phyloP scores from a whole-genome alignment of 2,329 filamentous ascomycete genomes.

The Penicillium sp. region DNA sequence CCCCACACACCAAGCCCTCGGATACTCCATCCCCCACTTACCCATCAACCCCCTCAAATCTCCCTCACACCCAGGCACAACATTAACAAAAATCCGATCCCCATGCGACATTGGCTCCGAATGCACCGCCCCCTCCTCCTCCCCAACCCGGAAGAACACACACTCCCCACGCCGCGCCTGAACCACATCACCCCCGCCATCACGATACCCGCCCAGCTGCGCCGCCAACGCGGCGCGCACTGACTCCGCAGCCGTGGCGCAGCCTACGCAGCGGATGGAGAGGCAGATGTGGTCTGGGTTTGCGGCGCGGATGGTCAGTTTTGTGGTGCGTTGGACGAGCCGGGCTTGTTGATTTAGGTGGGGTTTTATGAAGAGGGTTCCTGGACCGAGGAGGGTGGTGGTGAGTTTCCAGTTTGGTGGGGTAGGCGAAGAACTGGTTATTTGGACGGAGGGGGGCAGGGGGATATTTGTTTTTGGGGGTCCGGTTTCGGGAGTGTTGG shows the following conservation, averaged over 20 bases:
- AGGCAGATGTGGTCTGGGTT: conserved; percentile 44
- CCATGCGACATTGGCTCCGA: conserved; percentile 31
- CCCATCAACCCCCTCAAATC: conserved; percentile 34
- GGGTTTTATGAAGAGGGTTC: conserved; percentile 49
- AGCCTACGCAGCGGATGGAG: conserved; percentile 49
- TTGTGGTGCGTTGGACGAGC: conserved; percentile 33
- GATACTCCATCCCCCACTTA: conserved; percentile 37
- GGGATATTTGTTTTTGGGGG: background rate
- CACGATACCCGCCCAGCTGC: conserved; percentile 23
- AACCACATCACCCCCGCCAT: background rate
- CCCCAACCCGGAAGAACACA: conserved; percentile 48
- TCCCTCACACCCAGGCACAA: conserved; percentile 37
- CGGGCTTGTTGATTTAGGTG: conserved; percentile 38
- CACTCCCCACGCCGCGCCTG: conserved; percentile 36
- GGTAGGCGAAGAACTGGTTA: conserved; percentile 14
- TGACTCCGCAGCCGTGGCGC: conserved; percentile 45
- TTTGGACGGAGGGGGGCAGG: conserved; percentile 6
- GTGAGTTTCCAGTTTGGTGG: conserved; percentile 54
- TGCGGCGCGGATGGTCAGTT: conserved; percentile 24
- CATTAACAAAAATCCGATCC: conserved; percentile 41
- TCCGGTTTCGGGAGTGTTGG: background rate
- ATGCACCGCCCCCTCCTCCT: conserved; percentile 36
- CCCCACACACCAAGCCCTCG: conserved; percentile 28
- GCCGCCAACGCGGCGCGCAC: conserved; percentile 41
- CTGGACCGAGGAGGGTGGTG: conserved; percentile 50